Conservation (phyloP, 2,329 filamentous ascomycete species). For the Xylariaceae sp. region DNA sequence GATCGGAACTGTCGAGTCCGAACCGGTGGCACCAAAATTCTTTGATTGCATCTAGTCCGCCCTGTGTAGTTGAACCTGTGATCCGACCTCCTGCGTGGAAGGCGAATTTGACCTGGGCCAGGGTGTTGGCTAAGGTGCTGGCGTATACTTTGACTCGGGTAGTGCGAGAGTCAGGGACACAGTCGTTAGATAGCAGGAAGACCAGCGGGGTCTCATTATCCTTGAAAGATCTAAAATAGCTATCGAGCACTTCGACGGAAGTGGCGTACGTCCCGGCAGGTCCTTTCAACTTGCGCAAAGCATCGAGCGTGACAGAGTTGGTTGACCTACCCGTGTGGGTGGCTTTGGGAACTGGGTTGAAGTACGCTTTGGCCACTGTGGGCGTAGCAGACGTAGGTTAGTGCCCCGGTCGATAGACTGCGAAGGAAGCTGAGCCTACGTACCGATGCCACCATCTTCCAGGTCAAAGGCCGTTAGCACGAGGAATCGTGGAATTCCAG, state of each 20-base stretch:
- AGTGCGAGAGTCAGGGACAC: conserved; percentile 2
- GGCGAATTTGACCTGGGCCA: conserved; percentile 11
- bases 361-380: conserved; percentile 23
- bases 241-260: neutral
- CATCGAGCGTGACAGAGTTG: conserved; percentile 10
- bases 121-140: neutral
- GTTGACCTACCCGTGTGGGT: neutral
- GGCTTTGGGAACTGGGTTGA: conserved; percentile 3
- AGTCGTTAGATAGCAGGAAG: conserved; percentile 20
- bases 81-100: conserved; percentile 12
- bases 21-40: conserved; percentile 12
- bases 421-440: too few species aligned
- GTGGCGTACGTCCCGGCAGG: conserved; percentile 5
- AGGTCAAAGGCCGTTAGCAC: conserved; percentile 19
- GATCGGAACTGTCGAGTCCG: neutral
- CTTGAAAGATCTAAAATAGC: conserved; percentile 3
- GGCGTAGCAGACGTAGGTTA: too few species aligned
- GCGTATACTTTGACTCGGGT: conserved; percentile 18
- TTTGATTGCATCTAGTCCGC: neutral
- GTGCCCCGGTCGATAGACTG: too few species aligned
- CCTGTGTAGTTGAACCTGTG: neutral
- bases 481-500: neutral
- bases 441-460: conserved; percentile 11
- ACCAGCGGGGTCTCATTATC: neutral
- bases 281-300: conserved; percentile 7